These are phyloP conservation scores for Schizophyllum amplum DNA, from an alignment of 1,284 basidiomycete species.

Conservation along the genomic window DNA sequence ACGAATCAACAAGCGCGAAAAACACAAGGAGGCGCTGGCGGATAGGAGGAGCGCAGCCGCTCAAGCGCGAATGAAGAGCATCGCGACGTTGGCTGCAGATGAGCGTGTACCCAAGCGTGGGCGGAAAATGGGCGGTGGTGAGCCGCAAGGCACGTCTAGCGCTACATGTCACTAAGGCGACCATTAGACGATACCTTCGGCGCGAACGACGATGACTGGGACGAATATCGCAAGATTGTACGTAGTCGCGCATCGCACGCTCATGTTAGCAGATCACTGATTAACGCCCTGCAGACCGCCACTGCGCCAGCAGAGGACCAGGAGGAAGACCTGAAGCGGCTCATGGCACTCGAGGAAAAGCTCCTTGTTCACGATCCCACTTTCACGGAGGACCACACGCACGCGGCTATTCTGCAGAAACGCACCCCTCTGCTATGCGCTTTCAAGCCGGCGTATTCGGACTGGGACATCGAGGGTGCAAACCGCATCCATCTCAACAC, in stretches of 20 bases:
- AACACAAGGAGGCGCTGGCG: slow-evolving; percentile 76
- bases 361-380: slow-evolving; percentile 78
- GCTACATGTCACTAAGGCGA: slow-evolving; percentile 2
- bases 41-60: slow-evolving; percentile 94
- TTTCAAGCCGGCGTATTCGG: slow-evolving; percentile 68
- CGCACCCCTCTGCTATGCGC: slow-evolving; percentile 81
- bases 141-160: slow-evolving; percentile 15
- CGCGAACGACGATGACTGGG: slow-evolving; percentile 95
- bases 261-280: background rate
- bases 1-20: slow-evolving; percentile 80
- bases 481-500: slow-evolving; percentile 86
- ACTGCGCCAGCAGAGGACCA: slow-evolving; percentile 91
- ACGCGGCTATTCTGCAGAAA: slow-evolving; percentile 67
- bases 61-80: slow-evolving; percentile 96
- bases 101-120: slow-evolving; percentile 74
- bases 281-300: slow-evolving; percentile 47
- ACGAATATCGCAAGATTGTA: slow-evolving; percentile 95
- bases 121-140: slow-evolving; percentile 71
- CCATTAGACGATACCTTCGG: slow-evolving; percentile 87
- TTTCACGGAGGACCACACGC: slow-evolving; percentile 79
- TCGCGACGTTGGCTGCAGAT: slow-evolving; percentile 86
- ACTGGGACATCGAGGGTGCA: slow-evolving; percentile 61
- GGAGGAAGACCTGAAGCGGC: slow-evolving; percentile 79
- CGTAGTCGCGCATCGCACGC: slow-evolving; percentile 14
- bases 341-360: slow-evolving; percentile 75